These are phyloP conservation scores for Euphorbia tirucalli DNA, from an alignment of 345 rosid species.

Conservation along the genomic window DNA sequence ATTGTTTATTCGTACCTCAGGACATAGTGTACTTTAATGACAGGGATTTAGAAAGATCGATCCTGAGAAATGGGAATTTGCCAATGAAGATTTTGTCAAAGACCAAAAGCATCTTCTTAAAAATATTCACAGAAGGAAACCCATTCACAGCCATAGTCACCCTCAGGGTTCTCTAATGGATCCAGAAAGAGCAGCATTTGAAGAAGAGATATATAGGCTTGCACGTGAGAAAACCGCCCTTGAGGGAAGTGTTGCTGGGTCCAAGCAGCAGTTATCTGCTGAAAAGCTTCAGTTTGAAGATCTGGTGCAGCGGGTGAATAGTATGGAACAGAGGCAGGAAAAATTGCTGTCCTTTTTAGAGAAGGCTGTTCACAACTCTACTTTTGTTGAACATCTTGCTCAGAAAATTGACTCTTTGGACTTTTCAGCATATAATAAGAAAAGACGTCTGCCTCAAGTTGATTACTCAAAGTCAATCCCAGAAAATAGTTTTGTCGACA, in stretches of 20 bases:
- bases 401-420: conserved; percentile 66
- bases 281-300: conserved; percentile 64
- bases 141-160: conserved; percentile 87
- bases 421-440: conserved; percentile 68
- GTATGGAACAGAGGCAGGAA: conserved; percentile 69
- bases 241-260: conserved; percentile 53
- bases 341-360: conserved; percentile 50
- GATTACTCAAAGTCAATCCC: conserved; percentile 54
- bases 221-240: conserved; percentile 62
- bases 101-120: conserved; percentile 89
- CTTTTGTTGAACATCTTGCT: conserved; percentile 58
- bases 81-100: conserved; percentile 78
- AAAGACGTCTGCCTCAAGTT: conserved; percentile 67
- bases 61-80: conserved; percentile 92
- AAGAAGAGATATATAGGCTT: conserved; percentile 70
- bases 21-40: conserved; percentile 1
- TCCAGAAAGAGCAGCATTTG: conserved; percentile 66
- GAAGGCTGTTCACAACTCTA: conserved; percentile 51
- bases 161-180: conserved; percentile 52
- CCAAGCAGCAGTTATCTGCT: conserved; percentile 52
- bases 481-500: conserved; percentile 60
- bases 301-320: conserved; percentile 43
- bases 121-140: conserved; percentile 82
- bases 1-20: background rate
- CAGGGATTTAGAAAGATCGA: conserved; percentile 96